Evolutionary conservation across 108 stramenopile genomes (phyloP).

Genomic region (Skeletonema costatum): DNA sequence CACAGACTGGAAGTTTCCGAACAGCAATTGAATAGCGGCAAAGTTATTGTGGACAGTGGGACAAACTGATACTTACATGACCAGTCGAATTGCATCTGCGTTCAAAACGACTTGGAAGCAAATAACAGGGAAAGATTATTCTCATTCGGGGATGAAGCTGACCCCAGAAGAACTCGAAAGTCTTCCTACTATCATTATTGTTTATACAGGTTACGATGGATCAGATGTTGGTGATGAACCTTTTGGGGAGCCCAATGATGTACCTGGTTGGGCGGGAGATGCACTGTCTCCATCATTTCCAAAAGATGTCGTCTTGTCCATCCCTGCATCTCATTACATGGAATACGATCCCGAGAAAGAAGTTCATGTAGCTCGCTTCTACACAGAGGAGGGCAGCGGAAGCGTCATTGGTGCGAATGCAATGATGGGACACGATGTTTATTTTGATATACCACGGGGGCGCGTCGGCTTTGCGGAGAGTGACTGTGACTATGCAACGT

Average conservation of each 20-base stretch:
- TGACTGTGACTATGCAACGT: conserved; percentile 75
- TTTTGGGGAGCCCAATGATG: conserved; percentile 19
- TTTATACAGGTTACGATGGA: conserved; percentile 62
- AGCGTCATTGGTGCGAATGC: conserved; percentile 94
- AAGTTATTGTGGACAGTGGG: conserved; percentile 95
- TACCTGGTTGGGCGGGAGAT: conserved; percentile 56
- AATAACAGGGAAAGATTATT: conserved; percentile 59
- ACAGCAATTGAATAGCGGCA: conserved; percentile 62
- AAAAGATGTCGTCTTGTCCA: conserved; percentile 74
- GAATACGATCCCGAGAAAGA: conserved; percentile 56
- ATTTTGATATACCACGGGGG: conserved; percentile 80
- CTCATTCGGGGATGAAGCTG: conserved; percentile 45
- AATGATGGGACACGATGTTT: conserved; percentile 94
- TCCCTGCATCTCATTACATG: conserved; percentile 86
- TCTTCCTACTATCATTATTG: conserved; percentile 86
- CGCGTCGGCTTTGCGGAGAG: conserved; percentile 91
- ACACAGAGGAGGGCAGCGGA: conserved; percentile 78
- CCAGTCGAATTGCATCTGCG: conserved; percentile 36
- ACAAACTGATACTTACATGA: conserved; percentile 97
- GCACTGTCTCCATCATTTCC: conserved; percentile 57
- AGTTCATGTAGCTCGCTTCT: conserved; percentile 75
- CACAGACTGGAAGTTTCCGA: conserved; percentile 28
- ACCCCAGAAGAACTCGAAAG: conserved; percentile 57
- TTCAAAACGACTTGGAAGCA: conserved; percentile 69
- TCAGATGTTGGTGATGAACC: conserved; percentile 37